phyloP scores from a whole-genome alignment of 805 yeast genomes.

The Yarrowia alimentaria region DNA sequence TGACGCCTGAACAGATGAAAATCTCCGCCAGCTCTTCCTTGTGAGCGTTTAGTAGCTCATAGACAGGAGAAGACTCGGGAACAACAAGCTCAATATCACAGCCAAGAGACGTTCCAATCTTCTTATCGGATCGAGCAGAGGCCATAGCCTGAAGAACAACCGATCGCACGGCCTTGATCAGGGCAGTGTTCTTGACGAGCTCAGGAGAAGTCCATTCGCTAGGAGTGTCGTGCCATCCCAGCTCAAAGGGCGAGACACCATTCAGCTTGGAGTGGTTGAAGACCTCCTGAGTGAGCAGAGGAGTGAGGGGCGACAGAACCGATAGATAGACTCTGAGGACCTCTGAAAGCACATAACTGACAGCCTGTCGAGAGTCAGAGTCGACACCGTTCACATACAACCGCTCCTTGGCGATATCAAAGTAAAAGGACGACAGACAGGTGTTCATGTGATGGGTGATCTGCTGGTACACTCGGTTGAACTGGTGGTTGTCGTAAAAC shows the following conservation, averaged over 20 bases:
- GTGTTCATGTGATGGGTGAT: conserved; percentile 71
- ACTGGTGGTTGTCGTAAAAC: conserved; percentile 59
- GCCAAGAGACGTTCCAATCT: conserved; percentile 31
- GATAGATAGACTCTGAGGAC: conserved; percentile 63
- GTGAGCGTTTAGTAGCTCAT: conserved; percentile 33
- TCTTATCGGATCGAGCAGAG: conserved; percentile 52
- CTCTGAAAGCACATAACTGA: conserved; percentile 61
- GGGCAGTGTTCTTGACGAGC: conserved; percentile 47
- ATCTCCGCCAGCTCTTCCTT: conserved; percentile 54
- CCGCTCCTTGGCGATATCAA: conserved; percentile 81
- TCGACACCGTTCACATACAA: conserved; percentile 64
- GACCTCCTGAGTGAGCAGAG: conserved; percentile 81
- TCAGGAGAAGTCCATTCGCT: conserved; percentile 40
- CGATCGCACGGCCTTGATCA: conserved; percentile 50
- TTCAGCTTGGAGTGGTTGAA: conserved; percentile 59
- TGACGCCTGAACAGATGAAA: conserved; percentile 62
- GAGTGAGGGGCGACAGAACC: conserved; percentile 75
- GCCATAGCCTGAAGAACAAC: conserved; percentile 54
- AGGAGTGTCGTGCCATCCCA: conserved; percentile 46
- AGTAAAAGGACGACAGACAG: conserved; percentile 76
- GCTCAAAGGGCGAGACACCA: conserved; percentile 48
- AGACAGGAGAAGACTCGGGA: conserved; percentile 4
- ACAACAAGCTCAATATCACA: conserved; percentile 2
- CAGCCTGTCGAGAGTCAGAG: conserved; percentile 53
- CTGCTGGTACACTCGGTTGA: conserved; percentile 64